Conservation (phyloP, 2,329 filamentous ascomycete genomes). For the Exophiala sp. region DNA sequence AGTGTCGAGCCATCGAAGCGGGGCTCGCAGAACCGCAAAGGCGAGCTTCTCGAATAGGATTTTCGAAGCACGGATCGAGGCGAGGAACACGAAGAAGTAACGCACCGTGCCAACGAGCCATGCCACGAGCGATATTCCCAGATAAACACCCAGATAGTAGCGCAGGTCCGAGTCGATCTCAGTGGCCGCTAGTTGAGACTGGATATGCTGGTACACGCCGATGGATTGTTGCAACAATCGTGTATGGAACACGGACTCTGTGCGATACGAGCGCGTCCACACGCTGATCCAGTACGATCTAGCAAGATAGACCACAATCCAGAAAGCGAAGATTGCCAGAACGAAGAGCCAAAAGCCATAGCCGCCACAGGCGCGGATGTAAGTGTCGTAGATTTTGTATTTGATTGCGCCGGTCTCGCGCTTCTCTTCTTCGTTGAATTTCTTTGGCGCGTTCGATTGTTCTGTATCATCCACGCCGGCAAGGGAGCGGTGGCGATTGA, state of each 20-base stretch:
- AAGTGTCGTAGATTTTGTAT: constrained; percentile 62
- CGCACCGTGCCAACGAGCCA: constrained; percentile 57
- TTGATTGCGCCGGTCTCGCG: constrained; percentile 69
- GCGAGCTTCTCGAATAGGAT: constrained; percentile 65
- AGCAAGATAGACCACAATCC: constrained; percentile 23
- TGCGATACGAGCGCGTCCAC: constrained; percentile 41
- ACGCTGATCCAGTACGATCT: constrained; percentile 48
- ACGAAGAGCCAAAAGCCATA: constrained; percentile 32
- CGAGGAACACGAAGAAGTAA: constrained; percentile 61
- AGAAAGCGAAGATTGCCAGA: constrained; percentile 22
- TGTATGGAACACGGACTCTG: constrained; percentile 21
- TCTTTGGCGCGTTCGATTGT: constrained; percentile 52
- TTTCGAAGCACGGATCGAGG: constrained; percentile 67
- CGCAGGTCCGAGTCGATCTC: constrained; percentile 39
- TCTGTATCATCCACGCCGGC: constrained; percentile 29
- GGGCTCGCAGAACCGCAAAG: constrained; percentile 65
- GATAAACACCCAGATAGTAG: constrained; percentile 68
- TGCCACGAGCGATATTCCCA: constrained; percentile 56
- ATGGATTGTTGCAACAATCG: constrained; percentile 19
- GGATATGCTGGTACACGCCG: constrained; percentile 20
- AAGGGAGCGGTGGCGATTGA: constrained; percentile 18
- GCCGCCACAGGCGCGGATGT: constrained; percentile 65
- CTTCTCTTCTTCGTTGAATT: constrained; percentile 74
- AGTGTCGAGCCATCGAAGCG: constrained; percentile 76
- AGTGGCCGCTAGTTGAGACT: constrained; percentile 10